Evolutionary conservation across 805 yeast genomes (phyloP).

Genomic region (Cyberlindnera bimundalis): DNA sequence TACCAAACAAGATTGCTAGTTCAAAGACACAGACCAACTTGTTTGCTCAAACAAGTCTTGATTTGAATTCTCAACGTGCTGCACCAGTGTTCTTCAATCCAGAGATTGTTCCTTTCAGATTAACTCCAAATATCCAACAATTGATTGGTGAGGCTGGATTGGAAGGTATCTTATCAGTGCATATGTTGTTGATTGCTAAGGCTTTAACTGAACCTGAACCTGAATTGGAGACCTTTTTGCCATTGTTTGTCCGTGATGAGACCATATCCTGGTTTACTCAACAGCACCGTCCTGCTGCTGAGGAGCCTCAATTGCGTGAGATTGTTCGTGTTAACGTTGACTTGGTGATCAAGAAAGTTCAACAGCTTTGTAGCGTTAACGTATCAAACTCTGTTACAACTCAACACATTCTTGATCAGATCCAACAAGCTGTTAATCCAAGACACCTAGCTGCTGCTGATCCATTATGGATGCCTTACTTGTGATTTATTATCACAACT

Average conservation of each 20-base stretch:
- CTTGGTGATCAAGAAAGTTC: conserved; percentile 70
- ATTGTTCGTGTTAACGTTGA: conserved; percentile 89
- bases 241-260: conserved; percentile 95
- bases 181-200: conserved; percentile 79
- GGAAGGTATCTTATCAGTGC: conserved; percentile 87
- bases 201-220: conserved; percentile 89
- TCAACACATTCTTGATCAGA: conserved; percentile 84
- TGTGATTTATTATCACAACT: conserved; percentile 27
- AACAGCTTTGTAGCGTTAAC: conserved; percentile 65
- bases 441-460: conserved; percentile 89
- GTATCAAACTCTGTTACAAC: conserved; percentile 65
- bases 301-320: conserved; percentile 79
- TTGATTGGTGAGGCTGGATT: conserved; percentile 91
- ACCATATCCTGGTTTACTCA: conserved; percentile 92
- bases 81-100: conserved; percentile 85
- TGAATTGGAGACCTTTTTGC: conserved; percentile 84
- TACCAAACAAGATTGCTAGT: conserved; percentile 76
- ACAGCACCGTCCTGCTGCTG: conserved; percentile 77
- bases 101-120: conserved; percentile 92
- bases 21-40: conserved; percentile 36
- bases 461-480: conserved; percentile 92
- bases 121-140: conserved; percentile 93
- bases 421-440: conserved; percentile 94
- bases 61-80: conserved; percentile 27
- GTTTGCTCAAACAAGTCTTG: conserved; percentile 36